Percentiles rank a stretch among this genome's conserved stretches.
Evolutionary conservation across 768 basidiomycete genomes (phyloP).

Genomic region (Tricholoma hemisulphureum): DNA sequence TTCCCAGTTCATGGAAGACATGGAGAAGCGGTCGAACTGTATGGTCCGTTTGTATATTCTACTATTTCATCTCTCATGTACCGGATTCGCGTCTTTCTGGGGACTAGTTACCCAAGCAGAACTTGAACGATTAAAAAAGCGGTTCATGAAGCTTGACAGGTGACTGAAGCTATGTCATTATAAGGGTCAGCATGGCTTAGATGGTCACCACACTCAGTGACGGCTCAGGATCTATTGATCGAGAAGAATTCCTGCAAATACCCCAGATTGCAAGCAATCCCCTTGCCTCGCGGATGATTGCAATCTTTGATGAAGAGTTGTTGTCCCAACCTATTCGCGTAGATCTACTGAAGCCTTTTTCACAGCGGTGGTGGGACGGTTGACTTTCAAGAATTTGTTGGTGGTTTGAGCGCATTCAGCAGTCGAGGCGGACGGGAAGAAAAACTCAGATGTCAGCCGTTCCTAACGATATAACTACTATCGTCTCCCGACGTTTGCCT

Average conservation of each 20-base stretch:
- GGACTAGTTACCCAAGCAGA: slow-evolving; percentile 87
- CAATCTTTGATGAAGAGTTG: slow-evolving; percentile 98
- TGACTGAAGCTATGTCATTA: slow-evolving; percentile 21
- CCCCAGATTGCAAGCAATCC: slow-evolving; percentile 99
- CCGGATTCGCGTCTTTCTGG: slow-evolving; percentile 1
- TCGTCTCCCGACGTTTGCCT: slow-evolving; percentile 2
- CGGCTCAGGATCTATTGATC: slow-evolving; percentile 96
- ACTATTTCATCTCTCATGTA: slow-evolving; percentile 5
- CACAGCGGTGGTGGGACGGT: slow-evolving; percentile 94
- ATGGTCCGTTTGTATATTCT: slow-evolving; percentile 32
- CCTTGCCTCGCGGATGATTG: slow-evolving; percentile 95
- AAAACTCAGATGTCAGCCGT: slow-evolving; percentile 81
- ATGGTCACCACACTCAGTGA: slow-evolving; percentile 52
- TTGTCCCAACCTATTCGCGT: neutral
- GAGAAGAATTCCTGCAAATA: slow-evolving; percentile 98
- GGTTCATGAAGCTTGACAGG: slow-evolving; percentile 99
- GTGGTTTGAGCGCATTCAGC: slow-evolving; percentile 95
- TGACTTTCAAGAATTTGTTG: slow-evolving; percentile 99
- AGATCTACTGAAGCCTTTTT: slow-evolving; percentile 1
- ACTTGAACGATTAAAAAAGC: slow-evolving; percentile 93
- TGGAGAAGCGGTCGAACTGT: slow-evolving; percentile 98
- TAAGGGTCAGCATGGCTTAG: neutral
- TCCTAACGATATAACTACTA: neutral
- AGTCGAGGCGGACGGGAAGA: slow-evolving; percentile 96
- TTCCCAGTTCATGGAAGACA: slow-evolving; percentile 97